Conservation (phyloP, 495 filamentous ascomycete genomes). For the Aspergillus sclerotioniger region DNA sequence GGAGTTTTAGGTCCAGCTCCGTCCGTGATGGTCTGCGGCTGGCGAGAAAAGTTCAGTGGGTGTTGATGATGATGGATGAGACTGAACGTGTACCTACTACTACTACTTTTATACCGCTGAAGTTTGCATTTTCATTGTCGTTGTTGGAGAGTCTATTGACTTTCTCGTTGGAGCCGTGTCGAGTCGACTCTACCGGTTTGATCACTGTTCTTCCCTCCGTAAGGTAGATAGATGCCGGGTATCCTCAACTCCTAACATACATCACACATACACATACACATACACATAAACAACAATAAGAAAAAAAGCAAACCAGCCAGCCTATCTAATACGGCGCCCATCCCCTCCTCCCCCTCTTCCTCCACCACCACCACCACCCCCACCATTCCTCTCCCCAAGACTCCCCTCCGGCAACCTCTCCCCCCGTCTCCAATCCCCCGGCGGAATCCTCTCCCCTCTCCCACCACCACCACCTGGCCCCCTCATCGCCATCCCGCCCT, state of each 20-base stretch:
- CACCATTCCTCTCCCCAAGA: constrained; percentile 20
- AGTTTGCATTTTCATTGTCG: neutral
- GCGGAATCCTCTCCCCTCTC: constrained; percentile 33
- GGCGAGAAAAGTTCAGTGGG: constrained; percentile 2
- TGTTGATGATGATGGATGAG: neutral
- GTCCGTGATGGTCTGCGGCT: neutral
- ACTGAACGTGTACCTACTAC: neutral
- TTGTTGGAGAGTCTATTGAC: too few relatives aligned
- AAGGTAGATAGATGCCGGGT: neutral
- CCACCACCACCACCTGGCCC: constrained; percentile 29
- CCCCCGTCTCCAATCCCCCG: constrained; percentile 46
- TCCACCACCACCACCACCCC: neutral
- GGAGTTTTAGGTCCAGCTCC: constrained; percentile 58
- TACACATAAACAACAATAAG: constrained; percentile 5
- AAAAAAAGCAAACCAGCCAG: constrained; percentile 3
- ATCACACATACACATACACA: neutral
- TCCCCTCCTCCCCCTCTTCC: constrained; percentile 33
- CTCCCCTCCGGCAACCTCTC: constrained; percentile 42
- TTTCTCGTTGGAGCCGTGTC: too few relatives aligned
- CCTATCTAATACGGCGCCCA: constrained; percentile 41
- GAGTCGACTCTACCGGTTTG: neutral
- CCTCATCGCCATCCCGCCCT: constrained; percentile 31
- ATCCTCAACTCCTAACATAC: constrained; percentile 1
- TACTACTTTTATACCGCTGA: neutral
- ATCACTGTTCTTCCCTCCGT: neutral